Conservation (phyloP, 2,329 filamentous ascomycete species). For the Pyricularia pennisetigena region DNA sequence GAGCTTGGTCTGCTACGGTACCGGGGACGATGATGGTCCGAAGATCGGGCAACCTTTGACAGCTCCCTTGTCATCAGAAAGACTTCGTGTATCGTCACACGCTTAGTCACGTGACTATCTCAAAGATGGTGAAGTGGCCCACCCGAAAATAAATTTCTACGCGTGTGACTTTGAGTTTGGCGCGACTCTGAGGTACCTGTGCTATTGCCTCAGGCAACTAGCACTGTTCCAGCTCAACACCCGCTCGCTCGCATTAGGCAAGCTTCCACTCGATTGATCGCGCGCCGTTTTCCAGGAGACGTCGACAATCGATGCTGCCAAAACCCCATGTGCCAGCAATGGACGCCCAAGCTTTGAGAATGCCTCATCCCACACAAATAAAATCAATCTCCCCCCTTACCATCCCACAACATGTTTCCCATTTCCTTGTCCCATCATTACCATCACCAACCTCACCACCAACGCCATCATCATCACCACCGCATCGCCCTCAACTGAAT, state of each 20-base stretch:
- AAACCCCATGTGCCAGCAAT: not conserved
- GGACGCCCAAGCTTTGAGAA: constrained; percentile 1
- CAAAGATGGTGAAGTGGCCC: too few relatives aligned
- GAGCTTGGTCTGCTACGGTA: too few relatives aligned
- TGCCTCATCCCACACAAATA: constrained; percentile 1
- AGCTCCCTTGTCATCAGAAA: not conserved
- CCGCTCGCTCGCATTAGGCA: not conserved
- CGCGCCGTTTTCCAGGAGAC: not conserved
- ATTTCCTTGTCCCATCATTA: not conserved
- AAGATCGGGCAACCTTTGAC: not conserved
- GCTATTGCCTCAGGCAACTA: not conserved
- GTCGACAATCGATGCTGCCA: not conserved
- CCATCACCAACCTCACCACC: not conserved
- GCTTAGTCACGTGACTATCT: too few relatives aligned
- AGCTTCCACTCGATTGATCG: constrained; percentile 1
- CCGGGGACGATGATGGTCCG: not conserved
- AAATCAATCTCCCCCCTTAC: not conserved
- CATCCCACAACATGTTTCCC: constrained; percentile 1
- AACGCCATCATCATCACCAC: not conserved
- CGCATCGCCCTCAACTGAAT: constrained; percentile 1
- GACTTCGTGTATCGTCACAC: too few relatives aligned
- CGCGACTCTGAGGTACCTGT: not conserved
- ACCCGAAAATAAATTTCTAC: too few relatives aligned
- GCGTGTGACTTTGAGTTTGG: not conserved
- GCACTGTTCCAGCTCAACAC: not conserved